phyloP scores from a whole-genome alignment of 768 basidiomycete species.

The Tulasnella sp. region DNA sequence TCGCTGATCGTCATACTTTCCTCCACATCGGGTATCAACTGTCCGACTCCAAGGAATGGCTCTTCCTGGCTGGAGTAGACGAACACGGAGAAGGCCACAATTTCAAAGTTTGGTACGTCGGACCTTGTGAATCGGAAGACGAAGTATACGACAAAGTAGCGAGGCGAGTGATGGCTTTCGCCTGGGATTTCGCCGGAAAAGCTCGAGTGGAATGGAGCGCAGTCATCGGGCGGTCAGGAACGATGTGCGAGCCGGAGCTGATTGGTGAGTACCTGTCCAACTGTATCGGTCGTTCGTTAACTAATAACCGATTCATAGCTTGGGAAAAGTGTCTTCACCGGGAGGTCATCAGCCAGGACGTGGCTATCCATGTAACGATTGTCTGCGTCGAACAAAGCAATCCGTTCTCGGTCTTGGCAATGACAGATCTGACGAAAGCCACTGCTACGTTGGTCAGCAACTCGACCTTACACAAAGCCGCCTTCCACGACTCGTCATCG shows the following conservation, averaged over 20 bases:
- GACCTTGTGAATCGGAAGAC: constrained; percentile 8
- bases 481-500: constrained; percentile 12
- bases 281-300: background rate
- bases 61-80: constrained; percentile 62
- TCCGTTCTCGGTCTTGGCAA: constrained; percentile 43
- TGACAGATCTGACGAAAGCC: background rate
- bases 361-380: constrained; percentile 48
- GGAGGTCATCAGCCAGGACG: constrained; percentile 30
- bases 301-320: constrained; percentile 30
- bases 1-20: constrained; percentile 46
- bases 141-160: constrained; percentile 38
- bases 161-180: constrained; percentile 49
- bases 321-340: constrained; percentile 48
- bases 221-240: constrained; percentile 56
- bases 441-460: background rate
- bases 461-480: constrained; percentile 9
- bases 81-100: constrained; percentile 68
- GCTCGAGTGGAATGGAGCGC: constrained; percentile 74
- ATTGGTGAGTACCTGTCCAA: constrained; percentile 39
- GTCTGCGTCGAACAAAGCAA: constrained; percentile 47
- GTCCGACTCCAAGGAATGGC: constrained; percentile 61
- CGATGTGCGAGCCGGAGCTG: constrained; percentile 46
- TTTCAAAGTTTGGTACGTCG: constrained; percentile 39
- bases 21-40: constrained; percentile 67
- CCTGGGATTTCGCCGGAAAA: constrained; percentile 44